A percentile compares a stretch with the other conserved stretches of the same genome.
Conservation (phyloP, 2,329 filamentous ascomycete genomes). For the Xylariaceae sp. region DNA sequence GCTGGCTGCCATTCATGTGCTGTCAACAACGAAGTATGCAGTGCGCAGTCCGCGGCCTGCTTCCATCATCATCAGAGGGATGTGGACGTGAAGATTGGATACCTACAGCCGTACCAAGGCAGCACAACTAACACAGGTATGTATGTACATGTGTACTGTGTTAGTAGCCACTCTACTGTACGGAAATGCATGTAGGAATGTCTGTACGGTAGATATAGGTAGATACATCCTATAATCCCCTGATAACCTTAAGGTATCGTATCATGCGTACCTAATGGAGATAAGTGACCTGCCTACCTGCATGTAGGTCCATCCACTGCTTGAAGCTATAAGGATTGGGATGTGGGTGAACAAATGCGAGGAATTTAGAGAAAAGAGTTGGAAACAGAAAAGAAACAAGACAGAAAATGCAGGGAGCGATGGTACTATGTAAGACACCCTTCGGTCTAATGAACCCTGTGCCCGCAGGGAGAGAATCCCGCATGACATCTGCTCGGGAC, state of each 20-base stretch:
- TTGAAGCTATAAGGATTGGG: no score
- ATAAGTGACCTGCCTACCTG: no score
- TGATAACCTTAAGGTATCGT: no score
- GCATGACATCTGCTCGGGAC: slow-evolving; percentile 17
- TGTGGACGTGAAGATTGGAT: neutral
- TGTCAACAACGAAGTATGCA: slow-evolving; percentile 17
- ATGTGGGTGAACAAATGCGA: neutral
- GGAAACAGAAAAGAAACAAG: slow-evolving; percentile 19
- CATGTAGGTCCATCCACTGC: no score
- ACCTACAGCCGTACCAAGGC: neutral
- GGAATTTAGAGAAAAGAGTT: slow-evolving; percentile 4
- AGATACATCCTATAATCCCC: no score
- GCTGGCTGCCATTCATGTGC: slow-evolving; percentile 20
- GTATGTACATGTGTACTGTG: no score
- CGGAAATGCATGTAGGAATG: neutral
- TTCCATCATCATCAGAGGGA: no score
- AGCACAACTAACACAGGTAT: neutral
- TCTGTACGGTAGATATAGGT: no score
- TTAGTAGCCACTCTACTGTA: slow-evolving; percentile 23
- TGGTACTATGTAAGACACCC: slow-evolving; percentile 17
- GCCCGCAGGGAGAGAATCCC: slow-evolving; percentile 13
- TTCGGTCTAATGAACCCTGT: slow-evolving; percentile 6
- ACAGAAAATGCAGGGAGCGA: slow-evolving; percentile 17
- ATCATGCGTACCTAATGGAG: no score
- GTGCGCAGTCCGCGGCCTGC: no score